These are phyloP conservation scores for Arthroderma sp. DNA, from an alignment of 2,329 filamentous ascomycete species.

Conservation along the genomic window DNA sequence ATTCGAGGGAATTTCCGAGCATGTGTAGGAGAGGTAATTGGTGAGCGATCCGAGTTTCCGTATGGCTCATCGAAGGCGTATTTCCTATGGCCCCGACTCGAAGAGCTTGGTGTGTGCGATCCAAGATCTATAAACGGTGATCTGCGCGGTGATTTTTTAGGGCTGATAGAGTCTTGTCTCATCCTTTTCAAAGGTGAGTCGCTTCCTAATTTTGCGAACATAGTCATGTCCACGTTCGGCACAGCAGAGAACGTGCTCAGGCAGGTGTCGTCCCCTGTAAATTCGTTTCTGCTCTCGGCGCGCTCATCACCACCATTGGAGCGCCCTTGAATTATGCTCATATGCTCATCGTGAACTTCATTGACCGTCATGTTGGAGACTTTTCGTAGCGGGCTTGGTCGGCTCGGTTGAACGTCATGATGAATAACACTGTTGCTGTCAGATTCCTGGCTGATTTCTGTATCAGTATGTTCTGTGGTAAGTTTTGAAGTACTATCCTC, in stretches of 20 bases:
- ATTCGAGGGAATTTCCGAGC: constrained; percentile 34
- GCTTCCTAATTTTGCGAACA: constrained; percentile 56
- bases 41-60: constrained; percentile 16
- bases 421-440: constrained; percentile 8
- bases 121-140: constrained; percentile 12
- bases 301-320: constrained; percentile 14
- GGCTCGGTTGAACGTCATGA: background rate
- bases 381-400: constrained; percentile 7
- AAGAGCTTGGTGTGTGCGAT: constrained; percentile 36
- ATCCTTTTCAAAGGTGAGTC: constrained; percentile 46
- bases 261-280: constrained; percentile 31
- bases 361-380: constrained; percentile 25
- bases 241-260: constrained; percentile 85
- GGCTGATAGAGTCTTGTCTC: constrained; percentile 30
- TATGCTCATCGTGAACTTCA: constrained; percentile 27
- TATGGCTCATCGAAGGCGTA: constrained; percentile 22
- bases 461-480: background rate
- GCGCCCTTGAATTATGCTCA: constrained; percentile 26
- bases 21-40: constrained; percentile 33
- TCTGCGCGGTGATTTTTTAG: constrained; percentile 23
- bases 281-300: constrained; percentile 15
- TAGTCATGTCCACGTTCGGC: constrained; percentile 62
- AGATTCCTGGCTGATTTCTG: background rate
- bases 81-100: constrained; percentile 24
- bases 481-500: background rate